Evolutionary conservation across 2,329 filamentous ascomycete genomes (phyloP).

Genomic region (Aspergillus glaucus): DNA sequence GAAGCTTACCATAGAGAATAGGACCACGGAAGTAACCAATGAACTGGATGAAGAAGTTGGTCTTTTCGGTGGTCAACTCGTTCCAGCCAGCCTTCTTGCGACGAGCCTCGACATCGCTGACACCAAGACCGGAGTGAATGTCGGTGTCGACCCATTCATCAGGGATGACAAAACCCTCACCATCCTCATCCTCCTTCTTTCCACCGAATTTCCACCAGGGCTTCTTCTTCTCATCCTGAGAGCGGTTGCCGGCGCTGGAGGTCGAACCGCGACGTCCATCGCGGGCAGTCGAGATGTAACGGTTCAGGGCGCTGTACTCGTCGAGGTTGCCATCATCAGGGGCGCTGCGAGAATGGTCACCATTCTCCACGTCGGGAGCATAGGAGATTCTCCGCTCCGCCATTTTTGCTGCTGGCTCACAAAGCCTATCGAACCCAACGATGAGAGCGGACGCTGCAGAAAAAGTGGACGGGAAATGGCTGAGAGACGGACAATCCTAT

Average conservation of each 20-base stretch:
- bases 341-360: constrained; percentile 29
- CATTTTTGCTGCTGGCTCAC: constrained; percentile 37
- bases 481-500: constrained; percentile 35
- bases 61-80: constrained; percentile 67
- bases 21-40: constrained; percentile 69
- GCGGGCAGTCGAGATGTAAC: constrained; percentile 62
- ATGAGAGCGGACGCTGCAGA: constrained; percentile 29
- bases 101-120: constrained; percentile 55
- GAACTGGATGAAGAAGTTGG: constrained; percentile 69
- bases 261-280: constrained; percentile 50
- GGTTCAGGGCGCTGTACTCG: constrained; percentile 60
- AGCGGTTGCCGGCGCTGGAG: constrained; percentile 38
- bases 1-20: constrained; percentile 64
- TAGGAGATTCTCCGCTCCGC: constrained; percentile 41
- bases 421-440: constrained; percentile 31
- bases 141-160: constrained; percentile 66
- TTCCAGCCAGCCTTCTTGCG: constrained; percentile 64
- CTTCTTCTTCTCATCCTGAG: constrained; percentile 42
- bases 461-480: constrained; percentile 28
- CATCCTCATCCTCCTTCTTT: constrained; percentile 19
- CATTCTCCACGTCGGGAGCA: constrained; percentile 39
- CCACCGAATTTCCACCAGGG: constrained; percentile 55
- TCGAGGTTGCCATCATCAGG: constrained; percentile 36
- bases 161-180: constrained; percentile 45
- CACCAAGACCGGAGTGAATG: constrained; percentile 57